Conservation (phyloP, 164 flowering plant species). For the Nymphaea colorata region DNA sequence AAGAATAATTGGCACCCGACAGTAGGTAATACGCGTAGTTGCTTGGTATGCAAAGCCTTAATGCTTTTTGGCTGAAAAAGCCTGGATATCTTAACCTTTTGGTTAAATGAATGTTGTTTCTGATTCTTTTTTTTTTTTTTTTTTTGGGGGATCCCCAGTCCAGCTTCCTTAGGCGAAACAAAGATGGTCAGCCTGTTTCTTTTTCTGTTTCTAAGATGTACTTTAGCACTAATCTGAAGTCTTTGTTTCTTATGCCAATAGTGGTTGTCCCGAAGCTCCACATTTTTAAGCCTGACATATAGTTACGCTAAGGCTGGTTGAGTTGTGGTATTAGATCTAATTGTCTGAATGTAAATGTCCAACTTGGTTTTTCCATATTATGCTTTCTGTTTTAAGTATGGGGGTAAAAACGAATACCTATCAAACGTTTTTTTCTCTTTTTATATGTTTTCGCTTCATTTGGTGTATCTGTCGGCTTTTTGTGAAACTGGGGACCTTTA, state of each 20-base stretch:
- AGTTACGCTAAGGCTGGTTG: background rate
- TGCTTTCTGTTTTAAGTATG: background rate
- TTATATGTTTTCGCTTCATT: background rate
- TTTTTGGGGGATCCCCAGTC: too few species aligned
- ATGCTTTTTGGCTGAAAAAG: background rate
- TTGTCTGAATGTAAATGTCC: background rate
- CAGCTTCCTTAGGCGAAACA: background rate
- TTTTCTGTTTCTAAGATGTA: background rate
- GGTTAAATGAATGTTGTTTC: background rate
- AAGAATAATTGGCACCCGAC: too few species aligned
- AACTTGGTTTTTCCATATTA: background rate
- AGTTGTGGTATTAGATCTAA: background rate
- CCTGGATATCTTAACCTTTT: too few species aligned
- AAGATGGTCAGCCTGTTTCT: background rate
- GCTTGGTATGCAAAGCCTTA: background rate
- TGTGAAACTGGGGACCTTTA: background rate
- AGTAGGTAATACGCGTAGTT: background rate
- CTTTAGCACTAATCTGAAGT: background rate
- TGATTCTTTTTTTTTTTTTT: too few species aligned
- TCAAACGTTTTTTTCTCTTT: background rate
- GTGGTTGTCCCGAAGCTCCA: background rate
- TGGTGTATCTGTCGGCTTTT: too few species aligned
- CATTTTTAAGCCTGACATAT: background rate
- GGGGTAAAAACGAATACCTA: background rate
- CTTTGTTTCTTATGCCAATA: background rate